Evolutionary conservation across 2,329 filamentous ascomycete genomes (phyloP).

Genomic region (Parastagonospora avenae): DNA sequence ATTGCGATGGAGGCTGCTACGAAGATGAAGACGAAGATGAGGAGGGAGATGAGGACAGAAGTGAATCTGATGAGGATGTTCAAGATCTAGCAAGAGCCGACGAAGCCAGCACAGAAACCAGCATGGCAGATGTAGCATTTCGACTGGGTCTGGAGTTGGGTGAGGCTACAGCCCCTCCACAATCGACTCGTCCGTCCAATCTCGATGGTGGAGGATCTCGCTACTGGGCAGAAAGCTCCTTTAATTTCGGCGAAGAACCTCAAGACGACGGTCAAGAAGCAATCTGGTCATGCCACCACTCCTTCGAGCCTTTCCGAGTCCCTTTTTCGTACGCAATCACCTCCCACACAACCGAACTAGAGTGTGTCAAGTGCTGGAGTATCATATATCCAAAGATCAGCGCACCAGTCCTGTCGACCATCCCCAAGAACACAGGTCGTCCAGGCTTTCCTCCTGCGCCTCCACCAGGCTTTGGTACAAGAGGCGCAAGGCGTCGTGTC

Average conservation of each 20-base stretch:
- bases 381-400: conserved; percentile 29
- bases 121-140: neutral
- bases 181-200: conserved; percentile 23
- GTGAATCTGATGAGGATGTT: conserved; percentile 29
- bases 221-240: conserved; percentile 37
- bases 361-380: conserved; percentile 40
- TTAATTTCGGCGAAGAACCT: conserved; percentile 47
- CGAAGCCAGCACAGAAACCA: neutral
- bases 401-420: conserved; percentile 1
- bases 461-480: too few species aligned
- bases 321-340: conserved; percentile 17
- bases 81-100: conserved; percentile 4
- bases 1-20: conserved; percentile 33
- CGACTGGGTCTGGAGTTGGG: too few species aligned
- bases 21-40: conserved; percentile 31
- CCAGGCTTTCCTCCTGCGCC: too few species aligned
- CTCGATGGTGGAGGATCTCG: conserved; percentile 38
- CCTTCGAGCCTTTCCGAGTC: conserved; percentile 23
- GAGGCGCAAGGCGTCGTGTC: neutral
- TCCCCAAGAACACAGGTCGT: neutral
- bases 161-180: conserved; percentile 1
- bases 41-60: conserved; percentile 28
- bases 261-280: conserved; percentile 27
- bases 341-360: conserved; percentile 16
- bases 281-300: conserved; percentile 33